phyloP scores from a whole-genome alignment of 2,329 filamentous ascomycete genomes.

The Endoconidiophora laricicola region DNA sequence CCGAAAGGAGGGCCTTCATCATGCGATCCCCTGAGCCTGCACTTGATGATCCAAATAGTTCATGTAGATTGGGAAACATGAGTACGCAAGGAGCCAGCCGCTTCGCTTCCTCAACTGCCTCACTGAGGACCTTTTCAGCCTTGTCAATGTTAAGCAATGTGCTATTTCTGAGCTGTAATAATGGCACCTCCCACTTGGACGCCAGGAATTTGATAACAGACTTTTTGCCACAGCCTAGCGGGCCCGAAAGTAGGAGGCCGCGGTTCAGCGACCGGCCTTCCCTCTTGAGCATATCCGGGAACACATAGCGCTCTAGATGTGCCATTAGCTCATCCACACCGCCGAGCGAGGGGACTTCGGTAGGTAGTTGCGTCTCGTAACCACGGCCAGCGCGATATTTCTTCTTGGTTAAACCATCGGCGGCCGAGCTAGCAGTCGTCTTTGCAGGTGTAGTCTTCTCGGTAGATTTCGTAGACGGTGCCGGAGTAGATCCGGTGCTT shows the following conservation, averaged over 20 bases:
- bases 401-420: conserved; percentile 15
- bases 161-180: conserved; percentile 36
- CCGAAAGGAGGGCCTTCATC: conserved; percentile 24
- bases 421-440: conserved; percentile 13
- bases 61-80: conserved; percentile 82
- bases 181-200: conserved; percentile 53
- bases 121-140: conserved; percentile 23
- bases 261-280: conserved; percentile 4
- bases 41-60: conserved; percentile 18
- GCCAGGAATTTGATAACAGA: conserved; percentile 61
- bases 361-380: conserved; percentile 19
- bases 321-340: conserved; percentile 18
- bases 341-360: conserved; percentile 16
- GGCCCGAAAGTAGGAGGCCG: conserved; percentile 62
- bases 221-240: conserved; percentile 66
- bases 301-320: conserved; percentile 11
- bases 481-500: background rate
- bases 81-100: conserved; percentile 73
- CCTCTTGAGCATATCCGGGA: conserved; percentile 9
- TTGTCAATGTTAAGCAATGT: conserved; percentile 25
- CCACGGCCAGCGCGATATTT: conserved; percentile 20
- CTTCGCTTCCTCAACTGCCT: conserved; percentile 53
- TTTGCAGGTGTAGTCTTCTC: conserved; percentile 1
- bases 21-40: conserved; percentile 50
- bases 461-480: background rate